A percentile compares a stretch with the other conserved stretches of the same genome.
These are phyloP conservation scores for Nakataea oryzae DNA, from an alignment of 2,329 filamentous ascomycete genomes.

Conservation along the genomic window DNA sequence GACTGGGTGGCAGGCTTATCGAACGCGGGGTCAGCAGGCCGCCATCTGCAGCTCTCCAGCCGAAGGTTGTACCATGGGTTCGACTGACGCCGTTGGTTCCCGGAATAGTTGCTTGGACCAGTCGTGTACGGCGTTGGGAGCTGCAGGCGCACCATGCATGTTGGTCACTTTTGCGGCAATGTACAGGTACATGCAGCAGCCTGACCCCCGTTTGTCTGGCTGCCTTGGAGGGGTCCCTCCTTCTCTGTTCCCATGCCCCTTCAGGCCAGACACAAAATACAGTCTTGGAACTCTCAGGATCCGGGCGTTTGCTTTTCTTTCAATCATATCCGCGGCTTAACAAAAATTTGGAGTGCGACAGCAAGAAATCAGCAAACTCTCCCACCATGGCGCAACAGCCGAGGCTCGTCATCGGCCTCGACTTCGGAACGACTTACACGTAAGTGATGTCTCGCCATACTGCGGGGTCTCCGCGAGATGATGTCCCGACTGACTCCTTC, in stretches of 20 bases:
- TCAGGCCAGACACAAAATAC: neutral
- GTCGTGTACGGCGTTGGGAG: neutral
- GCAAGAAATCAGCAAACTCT: neutral
- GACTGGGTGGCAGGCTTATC: no score
- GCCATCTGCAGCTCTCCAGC: no score
- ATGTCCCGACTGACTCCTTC: neutral
- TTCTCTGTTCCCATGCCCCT: neutral
- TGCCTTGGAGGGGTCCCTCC: neutral
- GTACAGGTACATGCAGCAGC: neutral
- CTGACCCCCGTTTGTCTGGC: neutral
- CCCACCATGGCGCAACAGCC: neutral
- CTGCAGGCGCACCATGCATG: neutral
- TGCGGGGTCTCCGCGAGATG: neutral
- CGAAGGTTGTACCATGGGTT: neutral
- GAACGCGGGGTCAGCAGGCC: no score
- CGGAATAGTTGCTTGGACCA: neutral
- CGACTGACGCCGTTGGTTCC: neutral
- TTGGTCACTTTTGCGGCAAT: neutral
- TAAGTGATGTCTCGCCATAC: neutral
- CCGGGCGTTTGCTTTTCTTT: neutral
- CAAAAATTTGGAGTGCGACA: neutral
- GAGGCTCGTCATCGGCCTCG: conserved; percentile 8
- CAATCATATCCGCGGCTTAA: neutral
- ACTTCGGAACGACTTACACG: conserved; percentile 10
- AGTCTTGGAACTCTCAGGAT: neutral